Conservation (phyloP, 1,139 yeast species). For the Dujonia santamariae region DNA sequence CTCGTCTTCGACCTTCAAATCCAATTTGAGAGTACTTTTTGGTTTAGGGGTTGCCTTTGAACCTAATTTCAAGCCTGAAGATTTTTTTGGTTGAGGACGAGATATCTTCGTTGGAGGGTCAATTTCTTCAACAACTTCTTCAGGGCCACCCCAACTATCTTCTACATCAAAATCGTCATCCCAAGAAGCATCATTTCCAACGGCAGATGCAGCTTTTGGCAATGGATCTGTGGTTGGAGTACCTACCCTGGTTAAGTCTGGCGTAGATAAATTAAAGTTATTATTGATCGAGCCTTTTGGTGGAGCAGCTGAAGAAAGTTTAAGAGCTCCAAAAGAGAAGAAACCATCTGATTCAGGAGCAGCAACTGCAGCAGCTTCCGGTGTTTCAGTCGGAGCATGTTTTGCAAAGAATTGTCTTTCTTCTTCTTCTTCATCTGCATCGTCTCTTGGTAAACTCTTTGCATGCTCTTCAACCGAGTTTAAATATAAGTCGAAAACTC, state of each 20-base stretch:
- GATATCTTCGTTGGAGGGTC: slow-evolving; percentile 9
- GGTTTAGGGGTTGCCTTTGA: slow-evolving; percentile 10
- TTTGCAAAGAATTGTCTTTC: slow-evolving; percentile 35
- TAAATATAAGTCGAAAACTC: slow-evolving; percentile 63
- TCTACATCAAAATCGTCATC: slow-evolving; percentile 16
- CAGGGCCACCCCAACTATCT: slow-evolving; percentile 32
- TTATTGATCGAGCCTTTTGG: slow-evolving; percentile 32
- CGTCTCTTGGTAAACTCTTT: slow-evolving; percentile 45
- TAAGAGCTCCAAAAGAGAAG: background rate
- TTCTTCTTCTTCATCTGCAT: slow-evolving; percentile 30
- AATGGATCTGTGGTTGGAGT: slow-evolving; percentile 20
- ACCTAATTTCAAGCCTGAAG: slow-evolving; percentile 29
- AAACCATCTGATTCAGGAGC: slow-evolving; percentile 2
- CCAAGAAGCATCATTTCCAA: slow-evolving; percentile 9
- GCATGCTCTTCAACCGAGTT: slow-evolving; percentile 65
- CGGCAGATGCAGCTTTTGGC: slow-evolving; percentile 7
- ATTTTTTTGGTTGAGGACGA: slow-evolving; percentile 13
- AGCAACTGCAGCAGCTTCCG: slow-evolving; percentile 4
- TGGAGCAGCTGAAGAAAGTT: background rate
- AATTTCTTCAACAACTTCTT: slow-evolving; percentile 13
- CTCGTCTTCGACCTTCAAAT: slow-evolving; percentile 38
- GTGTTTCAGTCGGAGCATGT: slow-evolving; percentile 18
- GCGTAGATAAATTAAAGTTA: slow-evolving; percentile 39
- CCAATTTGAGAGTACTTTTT: slow-evolving; percentile 32
- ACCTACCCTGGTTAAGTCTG: slow-evolving; percentile 31